A percentile compares a stretch with the other conserved stretches of the same genome.
Evolutionary conservation across 2,329 filamentous ascomycete genomes (phyloP).

Genomic region (Pseudogymnoascus sp.): DNA sequence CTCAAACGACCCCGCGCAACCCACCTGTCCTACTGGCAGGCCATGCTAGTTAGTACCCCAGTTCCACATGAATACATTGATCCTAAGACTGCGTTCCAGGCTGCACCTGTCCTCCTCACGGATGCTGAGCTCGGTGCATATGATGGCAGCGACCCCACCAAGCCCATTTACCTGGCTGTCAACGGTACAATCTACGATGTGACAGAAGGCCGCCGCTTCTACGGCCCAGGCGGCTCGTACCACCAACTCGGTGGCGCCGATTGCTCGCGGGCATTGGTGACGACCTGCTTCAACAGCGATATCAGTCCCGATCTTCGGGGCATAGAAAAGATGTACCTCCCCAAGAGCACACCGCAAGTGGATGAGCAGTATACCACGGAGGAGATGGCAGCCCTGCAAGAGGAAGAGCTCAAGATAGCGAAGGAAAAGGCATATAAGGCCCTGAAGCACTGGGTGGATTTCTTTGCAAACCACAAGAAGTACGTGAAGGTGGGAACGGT

Average conservation of each 20-base stretch:
- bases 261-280: slow-evolving; percentile 82
- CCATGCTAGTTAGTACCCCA: slow-evolving; percentile 20
- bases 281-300: slow-evolving; percentile 79
- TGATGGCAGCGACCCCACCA: slow-evolving; percentile 66
- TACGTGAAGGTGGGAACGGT: slow-evolving; percentile 77
- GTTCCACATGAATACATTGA: neutral
- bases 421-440: slow-evolving; percentile 56
- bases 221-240: slow-evolving; percentile 82
- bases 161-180: slow-evolving; percentile 85
- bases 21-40: slow-evolving; percentile 17
- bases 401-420: slow-evolving; percentile 59
- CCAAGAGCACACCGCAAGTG: slow-evolving; percentile 53
- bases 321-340: slow-evolving; percentile 77
- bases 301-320: slow-evolving; percentile 77
- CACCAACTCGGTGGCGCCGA: slow-evolving; percentile 80
- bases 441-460: slow-evolving; percentile 73
- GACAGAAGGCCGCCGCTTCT: slow-evolving; percentile 58
- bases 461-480: slow-evolving; percentile 73
- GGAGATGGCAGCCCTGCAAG: slow-evolving; percentile 47
- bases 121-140: slow-evolving; percentile 65
- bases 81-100: slow-evolving; percentile 28
- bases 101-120: slow-evolving; percentile 62
- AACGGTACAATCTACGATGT: slow-evolving; percentile 86
- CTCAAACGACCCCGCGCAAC: slow-evolving; percentile 23
- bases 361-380: slow-evolving; percentile 51